phyloP scores from a whole-genome alignment of 179 eudicot genomes.

The Amaranthus tricolor region DNA sequence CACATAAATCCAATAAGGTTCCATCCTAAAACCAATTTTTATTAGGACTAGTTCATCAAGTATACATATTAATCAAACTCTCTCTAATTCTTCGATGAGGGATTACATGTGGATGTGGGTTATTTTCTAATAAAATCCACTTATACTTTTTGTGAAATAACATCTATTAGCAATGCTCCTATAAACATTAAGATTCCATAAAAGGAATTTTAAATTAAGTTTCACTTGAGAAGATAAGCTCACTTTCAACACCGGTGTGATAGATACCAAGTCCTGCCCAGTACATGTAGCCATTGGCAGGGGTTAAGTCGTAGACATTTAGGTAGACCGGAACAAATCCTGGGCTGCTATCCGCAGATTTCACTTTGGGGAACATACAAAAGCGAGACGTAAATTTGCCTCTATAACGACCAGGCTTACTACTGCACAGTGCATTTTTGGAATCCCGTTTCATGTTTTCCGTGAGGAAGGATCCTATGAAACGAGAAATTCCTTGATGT shows the following conservation, averaged over 20 bases:
- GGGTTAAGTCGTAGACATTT: constrained; percentile 78
- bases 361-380: constrained; percentile 67
- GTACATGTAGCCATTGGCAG: constrained; percentile 78
- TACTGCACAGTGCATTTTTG: constrained; percentile 40
- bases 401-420: constrained; percentile 35
- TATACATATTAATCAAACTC: no score
- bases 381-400: constrained; percentile 40
- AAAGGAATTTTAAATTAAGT: background rate
- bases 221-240: constrained; percentile 3
- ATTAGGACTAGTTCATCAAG: no score
- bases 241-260: constrained; percentile 98
- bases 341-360: constrained; percentile 50
- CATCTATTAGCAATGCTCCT: background rate
- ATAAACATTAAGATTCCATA: background rate
- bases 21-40: no score
- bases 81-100: no score
- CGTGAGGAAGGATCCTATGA: constrained; percentile 25
- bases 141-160: background rate
- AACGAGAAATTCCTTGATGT: constrained; percentile 31
- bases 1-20: no score
- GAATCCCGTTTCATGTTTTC: constrained; percentile 40
- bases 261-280: constrained; percentile 97
- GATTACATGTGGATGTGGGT: no score
- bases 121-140: background rate
- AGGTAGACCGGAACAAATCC: constrained; percentile 75